Conservation (phyloP, 2,329 filamentous ascomycete genomes). For the Aspergillus aculeatus region DNA sequence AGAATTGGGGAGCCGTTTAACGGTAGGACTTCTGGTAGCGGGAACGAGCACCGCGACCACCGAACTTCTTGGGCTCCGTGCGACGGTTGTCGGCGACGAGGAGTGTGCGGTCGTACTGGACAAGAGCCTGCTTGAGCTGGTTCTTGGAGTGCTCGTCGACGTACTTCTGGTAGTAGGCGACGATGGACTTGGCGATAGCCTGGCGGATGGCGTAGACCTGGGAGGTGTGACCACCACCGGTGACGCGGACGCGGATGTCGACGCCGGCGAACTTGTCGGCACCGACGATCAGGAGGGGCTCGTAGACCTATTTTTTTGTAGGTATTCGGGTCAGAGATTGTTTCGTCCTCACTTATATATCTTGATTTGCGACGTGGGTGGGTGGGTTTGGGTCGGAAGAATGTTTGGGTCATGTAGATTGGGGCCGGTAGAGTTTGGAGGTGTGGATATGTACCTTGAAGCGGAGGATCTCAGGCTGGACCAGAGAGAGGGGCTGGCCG, state of each 20-base stretch:
- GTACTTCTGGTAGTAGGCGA: conserved; percentile 99
- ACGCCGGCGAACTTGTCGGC: conserved; percentile 96
- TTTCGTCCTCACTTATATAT: neutral
- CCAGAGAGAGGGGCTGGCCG: conserved; percentile 89
- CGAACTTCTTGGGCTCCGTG: conserved; percentile 96
- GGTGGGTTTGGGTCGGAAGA: neutral
- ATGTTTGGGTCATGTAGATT: too few relatives aligned
- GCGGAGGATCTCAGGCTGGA: conserved; percentile 94
- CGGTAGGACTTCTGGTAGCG: conserved; percentile 99
- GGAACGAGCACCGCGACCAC: conserved; percentile 82
- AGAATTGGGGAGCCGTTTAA: conserved; percentile 57
- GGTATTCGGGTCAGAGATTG: neutral
- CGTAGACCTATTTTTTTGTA: conserved; percentile 72
- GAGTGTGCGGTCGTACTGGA: conserved; percentile 93
- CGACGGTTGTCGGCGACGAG: conserved; percentile 99
- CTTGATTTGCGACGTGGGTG: neutral
- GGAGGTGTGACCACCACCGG: conserved; percentile 95
- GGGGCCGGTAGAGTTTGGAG: neutral
- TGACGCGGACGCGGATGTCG: conserved; percentile 95
- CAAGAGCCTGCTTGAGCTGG: conserved; percentile 94
- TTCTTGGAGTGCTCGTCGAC: conserved; percentile 99
- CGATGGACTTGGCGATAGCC: conserved; percentile 95
- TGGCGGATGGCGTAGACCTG: conserved; percentile 99
- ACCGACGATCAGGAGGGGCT: conserved; percentile 94
- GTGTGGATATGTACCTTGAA: conserved; percentile 71